Evolutionary conservation across 2,329 filamentous ascomycete species (phyloP), one percentile per base, ranked within the genome.

Genomic region (Ceratocystiopsis sp.): DNA sequence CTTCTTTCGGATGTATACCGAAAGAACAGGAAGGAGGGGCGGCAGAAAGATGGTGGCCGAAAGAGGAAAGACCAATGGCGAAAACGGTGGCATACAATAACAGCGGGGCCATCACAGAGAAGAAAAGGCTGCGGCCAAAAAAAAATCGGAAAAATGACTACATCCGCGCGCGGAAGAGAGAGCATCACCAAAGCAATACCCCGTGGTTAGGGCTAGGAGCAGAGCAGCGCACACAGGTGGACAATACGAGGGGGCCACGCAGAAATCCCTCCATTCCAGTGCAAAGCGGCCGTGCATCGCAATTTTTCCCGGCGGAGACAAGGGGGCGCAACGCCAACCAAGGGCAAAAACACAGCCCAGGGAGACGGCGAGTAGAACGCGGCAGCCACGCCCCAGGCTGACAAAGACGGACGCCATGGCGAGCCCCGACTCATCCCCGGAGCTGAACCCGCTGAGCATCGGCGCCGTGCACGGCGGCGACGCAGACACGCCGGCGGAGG

Each of bases 381-480:
- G 13, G 11, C 21, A 17, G 34, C 11, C 18, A 16, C 25, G 25
- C 25, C 25, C 35, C 36, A 14, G 17, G 10, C 35, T 13, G 35
- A 37, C 12, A 17, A 19, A 33, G 33, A 29, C 17, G 9, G 35
- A 21, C 35, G 39, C 21, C 35, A 17, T 19, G 13, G 32, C 9
- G 36, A 42, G 40, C 34, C 45, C 52, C 47, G 59, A 65, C 34
- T 56, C 65, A 18, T 70, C 69, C 29, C 69, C 68, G 5, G 63
- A 66, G 47, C 61, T 71, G 54, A 65, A 66, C 40, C 66, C 69
- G 15, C 57, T 73, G 43, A 59, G 58, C 15, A 69, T 38, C 35
- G 36, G 42, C 18, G 47, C 38, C 39, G 40, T 29, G 37, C 40
- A 36, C 29, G 37, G 41, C 41, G 44, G 67, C 13, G 37, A 7